Conservation (phyloP, 371 early-diverging fungal species). For the Lichtheimia ornata region DNA sequence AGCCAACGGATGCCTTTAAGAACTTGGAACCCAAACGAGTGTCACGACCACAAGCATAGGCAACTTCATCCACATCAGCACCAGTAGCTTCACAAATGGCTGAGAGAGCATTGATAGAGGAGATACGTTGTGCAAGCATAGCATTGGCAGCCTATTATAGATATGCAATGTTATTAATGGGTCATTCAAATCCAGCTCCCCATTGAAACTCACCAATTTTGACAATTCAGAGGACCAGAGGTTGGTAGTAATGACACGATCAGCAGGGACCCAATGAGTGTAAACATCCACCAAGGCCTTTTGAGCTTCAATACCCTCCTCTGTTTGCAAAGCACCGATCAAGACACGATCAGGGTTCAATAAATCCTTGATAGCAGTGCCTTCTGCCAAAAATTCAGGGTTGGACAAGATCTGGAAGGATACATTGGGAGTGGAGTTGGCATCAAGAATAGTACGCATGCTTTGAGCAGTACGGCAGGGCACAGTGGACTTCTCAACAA, state of each 20-base stretch:
- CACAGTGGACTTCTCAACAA: slow-evolving; percentile 95
- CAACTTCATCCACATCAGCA: slow-evolving; percentile 93
- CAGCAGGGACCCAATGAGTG: slow-evolving; percentile 81
- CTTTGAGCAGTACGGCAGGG: slow-evolving; percentile 93
- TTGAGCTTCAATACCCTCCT: slow-evolving; percentile 79
- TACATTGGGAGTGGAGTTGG: slow-evolving; percentile 74
- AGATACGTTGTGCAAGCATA: slow-evolving; percentile 94
- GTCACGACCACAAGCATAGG: slow-evolving; percentile 90
- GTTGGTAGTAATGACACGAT: slow-evolving; percentile 88
- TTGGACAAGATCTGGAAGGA: slow-evolving; percentile 91
- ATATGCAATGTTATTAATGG: not conserved
- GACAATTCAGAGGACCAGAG: slow-evolving; percentile 95
- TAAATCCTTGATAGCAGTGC: slow-evolving; percentile 88
- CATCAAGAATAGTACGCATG: slow-evolving; percentile 87
- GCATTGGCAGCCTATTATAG: slow-evolving; percentile 88
- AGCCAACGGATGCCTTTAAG: slow-evolving; percentile 91
- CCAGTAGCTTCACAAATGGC: slow-evolving; percentile 96
- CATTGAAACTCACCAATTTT: slow-evolving; percentile 68
- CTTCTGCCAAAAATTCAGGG: slow-evolving; percentile 97
- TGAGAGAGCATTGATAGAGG: slow-evolving; percentile 89
- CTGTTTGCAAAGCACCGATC: slow-evolving; percentile 86
- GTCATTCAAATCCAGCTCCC: not conserved
- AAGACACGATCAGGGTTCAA: slow-evolving; percentile 90
- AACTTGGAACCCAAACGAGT: slow-evolving; percentile 90
- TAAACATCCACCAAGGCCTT: slow-evolving; percentile 77